phyloP scores from a whole-genome alignment of 805 yeast species.

The Tetrapisispora taiwanensis region DNA sequence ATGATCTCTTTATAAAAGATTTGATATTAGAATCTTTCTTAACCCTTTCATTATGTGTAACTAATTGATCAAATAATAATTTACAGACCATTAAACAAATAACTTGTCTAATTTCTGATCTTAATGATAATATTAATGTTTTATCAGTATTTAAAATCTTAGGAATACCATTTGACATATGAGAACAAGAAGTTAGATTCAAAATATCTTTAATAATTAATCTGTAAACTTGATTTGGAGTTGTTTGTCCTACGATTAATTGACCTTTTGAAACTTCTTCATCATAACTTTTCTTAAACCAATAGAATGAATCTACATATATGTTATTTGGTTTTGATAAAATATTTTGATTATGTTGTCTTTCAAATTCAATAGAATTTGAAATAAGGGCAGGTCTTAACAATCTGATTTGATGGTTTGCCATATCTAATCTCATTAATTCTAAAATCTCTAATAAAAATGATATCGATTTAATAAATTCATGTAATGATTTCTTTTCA shows the following conservation, averaged over 20 bases:
- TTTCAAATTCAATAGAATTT: conserved; percentile 81
- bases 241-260: conserved; percentile 4
- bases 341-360: conserved; percentile 54
- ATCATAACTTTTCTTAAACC: conserved; percentile 42
- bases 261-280: conserved; percentile 18
- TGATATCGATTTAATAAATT: conserved; percentile 64
- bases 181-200: conserved; percentile 61
- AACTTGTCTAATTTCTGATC: conserved; percentile 79
- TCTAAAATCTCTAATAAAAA: conserved; percentile 74
- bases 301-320: conserved; percentile 49
- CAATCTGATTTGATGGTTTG: conserved; percentile 88
- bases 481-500: conserved; percentile 34
- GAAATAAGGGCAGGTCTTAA: conserved; percentile 75
- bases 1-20: conserved; percentile 28
- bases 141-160: conserved; percentile 75
- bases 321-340: conserved; percentile 43
- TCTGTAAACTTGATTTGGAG: conserved; percentile 27
- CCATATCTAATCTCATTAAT: conserved; percentile 90
- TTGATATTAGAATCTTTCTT: conserved; percentile 23
- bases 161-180: conserved; percentile 75
- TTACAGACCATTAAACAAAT: conserved; percentile 70
- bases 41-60: conserved; percentile 28
- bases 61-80: conserved; percentile 61
- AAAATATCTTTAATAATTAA: conserved; percentile 43
- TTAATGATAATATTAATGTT: conserved; percentile 58